phyloP scores from a whole-genome alignment of 352 stramenopile genomes.

The Pythium monospermum region DNA sequence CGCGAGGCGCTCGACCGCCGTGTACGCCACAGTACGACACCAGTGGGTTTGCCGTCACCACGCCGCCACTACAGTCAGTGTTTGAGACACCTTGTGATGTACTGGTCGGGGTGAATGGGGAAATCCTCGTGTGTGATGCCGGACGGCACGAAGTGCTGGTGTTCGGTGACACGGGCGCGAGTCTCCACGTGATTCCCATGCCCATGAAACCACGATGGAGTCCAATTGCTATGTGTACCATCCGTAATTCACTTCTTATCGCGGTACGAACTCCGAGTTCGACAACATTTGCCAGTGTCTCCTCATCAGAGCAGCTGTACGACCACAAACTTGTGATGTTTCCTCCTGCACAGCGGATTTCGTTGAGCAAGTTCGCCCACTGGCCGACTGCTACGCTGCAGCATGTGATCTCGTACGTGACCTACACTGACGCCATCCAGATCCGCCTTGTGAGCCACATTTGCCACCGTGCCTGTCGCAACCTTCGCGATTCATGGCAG shows the following conservation, averaged over 20 bases:
- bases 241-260: conserved; percentile 11
- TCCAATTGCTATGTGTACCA: conserved; percentile 21
- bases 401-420: conserved; percentile 32
- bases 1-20: conserved; percentile 8
- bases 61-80: conserved; percentile 14
- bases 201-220: conserved; percentile 17
- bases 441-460: conserved; percentile 35
- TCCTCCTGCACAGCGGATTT: conserved; percentile 21
- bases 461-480: conserved; percentile 33
- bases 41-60: conserved; percentile 8
- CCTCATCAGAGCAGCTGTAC: not conserved
- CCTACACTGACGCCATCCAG: conserved; percentile 41
- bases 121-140: conserved; percentile 43
- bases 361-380: conserved; percentile 23
- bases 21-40: conserved; percentile 12
- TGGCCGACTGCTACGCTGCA: conserved; percentile 23
- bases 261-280: not conserved
- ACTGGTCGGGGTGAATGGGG: conserved; percentile 22
- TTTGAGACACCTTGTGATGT: conserved; percentile 30
- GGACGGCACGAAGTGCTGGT: conserved; percentile 27
- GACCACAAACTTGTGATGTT: conserved; percentile 22
- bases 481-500: conserved; percentile 46
- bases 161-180: conserved; percentile 37
- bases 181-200: conserved; percentile 29
- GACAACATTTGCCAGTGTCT: not conserved